These are phyloP conservation scores for Yamadazyma nakazawae DNA, from an alignment of 805 yeast genomes.

Conservation along the genomic window DNA sequence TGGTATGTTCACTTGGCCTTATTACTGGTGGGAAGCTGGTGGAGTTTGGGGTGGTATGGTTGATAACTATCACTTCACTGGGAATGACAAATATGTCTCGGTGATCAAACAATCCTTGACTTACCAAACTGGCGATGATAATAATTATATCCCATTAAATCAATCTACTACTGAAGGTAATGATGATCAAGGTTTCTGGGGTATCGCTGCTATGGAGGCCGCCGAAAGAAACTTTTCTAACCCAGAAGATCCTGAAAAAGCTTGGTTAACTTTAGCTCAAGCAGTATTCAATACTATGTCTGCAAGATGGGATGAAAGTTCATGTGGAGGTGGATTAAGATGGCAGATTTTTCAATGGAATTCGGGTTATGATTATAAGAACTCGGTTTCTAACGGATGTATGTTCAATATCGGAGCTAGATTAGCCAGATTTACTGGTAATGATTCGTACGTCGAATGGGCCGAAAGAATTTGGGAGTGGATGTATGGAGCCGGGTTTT, in stretches of 20 bases:
- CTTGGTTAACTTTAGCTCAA: conserved; percentile 41
- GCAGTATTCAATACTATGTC: conserved; percentile 45
- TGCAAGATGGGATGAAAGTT: conserved; percentile 39
- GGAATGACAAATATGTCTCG: conserved; percentile 64
- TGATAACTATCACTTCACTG: conserved; percentile 70
- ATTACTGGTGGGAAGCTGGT: conserved; percentile 99
- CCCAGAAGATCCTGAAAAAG: conserved; percentile 31
- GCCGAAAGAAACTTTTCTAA: conserved; percentile 83
- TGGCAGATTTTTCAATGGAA: conserved; percentile 51
- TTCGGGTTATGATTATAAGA: conserved; percentile 44
- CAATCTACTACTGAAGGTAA: conserved; percentile 94
- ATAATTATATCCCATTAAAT: conserved; percentile 81
- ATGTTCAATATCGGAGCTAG: conserved; percentile 44
- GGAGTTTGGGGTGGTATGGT: conserved; percentile 88
- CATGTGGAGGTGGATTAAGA: conserved; percentile 43
- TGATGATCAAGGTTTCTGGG: conserved; percentile 98
- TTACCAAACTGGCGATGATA: conserved; percentile 62
- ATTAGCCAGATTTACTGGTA: conserved; percentile 40
- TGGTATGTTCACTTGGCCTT: conserved; percentile 86
- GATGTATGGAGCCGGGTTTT: conserved; percentile 41
- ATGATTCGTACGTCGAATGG: conserved; percentile 38
- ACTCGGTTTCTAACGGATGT: conserved; percentile 44
- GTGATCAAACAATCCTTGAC: conserved; percentile 58
- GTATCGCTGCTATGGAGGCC: conserved; percentile 86
- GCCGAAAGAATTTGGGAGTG: conserved; percentile 44